phyloP scores from a whole-genome alignment of 129 eudicot genomes.

The Kitagawia praeruptora region DNA sequence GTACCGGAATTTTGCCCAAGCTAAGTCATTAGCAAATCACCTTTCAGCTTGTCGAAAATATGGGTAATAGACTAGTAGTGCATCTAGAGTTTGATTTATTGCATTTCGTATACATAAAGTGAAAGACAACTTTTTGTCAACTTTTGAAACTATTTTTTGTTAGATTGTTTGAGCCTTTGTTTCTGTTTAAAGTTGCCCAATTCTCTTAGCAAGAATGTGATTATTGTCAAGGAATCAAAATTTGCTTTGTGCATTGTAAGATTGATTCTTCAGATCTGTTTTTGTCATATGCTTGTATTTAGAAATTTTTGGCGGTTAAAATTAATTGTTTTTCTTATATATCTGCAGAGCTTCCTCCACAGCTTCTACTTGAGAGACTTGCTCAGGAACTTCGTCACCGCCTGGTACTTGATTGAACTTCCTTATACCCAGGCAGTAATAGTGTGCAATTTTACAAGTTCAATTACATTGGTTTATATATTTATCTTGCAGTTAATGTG shows the following conservation, averaged over 20 bases:
- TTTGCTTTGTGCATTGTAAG: neutral
- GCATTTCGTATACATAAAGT: neutral
- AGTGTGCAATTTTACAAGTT: too few relatives aligned
- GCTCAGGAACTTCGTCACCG: slow-evolving; percentile 82
- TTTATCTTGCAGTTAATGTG: neutral
- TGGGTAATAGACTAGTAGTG: neutral
- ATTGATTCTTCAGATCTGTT: neutral
- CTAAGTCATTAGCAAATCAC: neutral
- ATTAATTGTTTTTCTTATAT: neutral
- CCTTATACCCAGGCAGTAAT: neutral
- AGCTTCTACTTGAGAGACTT: slow-evolving; percentile 78
- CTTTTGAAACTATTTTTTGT: neutral
- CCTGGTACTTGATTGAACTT: slow-evolving; percentile 36
- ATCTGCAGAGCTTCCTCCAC: slow-evolving; percentile 89
- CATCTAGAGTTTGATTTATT: neutral
- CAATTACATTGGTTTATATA: neutral
- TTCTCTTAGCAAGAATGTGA: neutral
- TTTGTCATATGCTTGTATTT: neutral
- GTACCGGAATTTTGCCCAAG: neutral
- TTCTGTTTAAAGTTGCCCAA: neutral
- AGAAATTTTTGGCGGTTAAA: neutral
- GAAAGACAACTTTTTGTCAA: neutral
- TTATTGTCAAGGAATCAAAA: neutral
- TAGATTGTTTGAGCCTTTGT: neutral
- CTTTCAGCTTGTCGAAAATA: neutral